phyloP scores from a whole-genome alignment of 768 basidiomycete species.

The Boletus rubropictus region DNA sequence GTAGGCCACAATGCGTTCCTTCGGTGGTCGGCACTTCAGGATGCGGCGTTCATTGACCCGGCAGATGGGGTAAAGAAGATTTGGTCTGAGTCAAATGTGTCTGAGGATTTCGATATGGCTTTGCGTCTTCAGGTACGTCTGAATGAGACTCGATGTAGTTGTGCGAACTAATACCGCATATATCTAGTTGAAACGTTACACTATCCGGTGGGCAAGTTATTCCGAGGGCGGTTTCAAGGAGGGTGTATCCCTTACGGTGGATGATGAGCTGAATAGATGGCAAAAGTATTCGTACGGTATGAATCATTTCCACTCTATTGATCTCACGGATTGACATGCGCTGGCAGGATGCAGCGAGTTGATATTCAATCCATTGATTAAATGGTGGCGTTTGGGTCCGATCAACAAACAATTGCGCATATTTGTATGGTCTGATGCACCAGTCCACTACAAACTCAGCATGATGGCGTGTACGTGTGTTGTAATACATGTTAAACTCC shows the following conservation, averaged over 20 bases:
- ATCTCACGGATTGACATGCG: slow-evolving; percentile 29
- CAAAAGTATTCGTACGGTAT: slow-evolving; percentile 78
- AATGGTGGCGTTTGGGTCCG: slow-evolving; percentile 76
- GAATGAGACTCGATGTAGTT: neutral
- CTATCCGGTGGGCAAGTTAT: slow-evolving; percentile 70
- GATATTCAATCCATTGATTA: slow-evolving; percentile 76
- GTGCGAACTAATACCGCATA: neutral
- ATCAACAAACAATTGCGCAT: slow-evolving; percentile 75
- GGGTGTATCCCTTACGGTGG: slow-evolving; percentile 86
- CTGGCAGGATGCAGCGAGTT: slow-evolving; percentile 41
- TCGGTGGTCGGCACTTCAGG: slow-evolving; percentile 85
- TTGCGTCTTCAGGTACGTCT: slow-evolving; percentile 41
- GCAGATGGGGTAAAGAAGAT: slow-evolving; percentile 57
- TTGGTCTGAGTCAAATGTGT: slow-evolving; percentile 64
- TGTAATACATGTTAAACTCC: neutral
- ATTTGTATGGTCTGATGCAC: slow-evolving; percentile 75
- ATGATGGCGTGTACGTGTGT: slow-evolving; percentile 46
- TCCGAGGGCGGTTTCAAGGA: slow-evolving; percentile 87
- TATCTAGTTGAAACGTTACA: slow-evolving; percentile 18
- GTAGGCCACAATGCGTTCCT: slow-evolving; percentile 89
- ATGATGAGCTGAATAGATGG: slow-evolving; percentile 93
- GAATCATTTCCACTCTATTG: slow-evolving; percentile 33
- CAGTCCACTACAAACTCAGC: slow-evolving; percentile 75
- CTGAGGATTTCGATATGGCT: slow-evolving; percentile 69
- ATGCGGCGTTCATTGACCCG: slow-evolving; percentile 66